Percentiles rank a stretch among this genome's conserved stretches.
Evolutionary conservation across 768 basidiomycete genomes (phyloP).

Genomic region (Russula vinacea): DNA sequence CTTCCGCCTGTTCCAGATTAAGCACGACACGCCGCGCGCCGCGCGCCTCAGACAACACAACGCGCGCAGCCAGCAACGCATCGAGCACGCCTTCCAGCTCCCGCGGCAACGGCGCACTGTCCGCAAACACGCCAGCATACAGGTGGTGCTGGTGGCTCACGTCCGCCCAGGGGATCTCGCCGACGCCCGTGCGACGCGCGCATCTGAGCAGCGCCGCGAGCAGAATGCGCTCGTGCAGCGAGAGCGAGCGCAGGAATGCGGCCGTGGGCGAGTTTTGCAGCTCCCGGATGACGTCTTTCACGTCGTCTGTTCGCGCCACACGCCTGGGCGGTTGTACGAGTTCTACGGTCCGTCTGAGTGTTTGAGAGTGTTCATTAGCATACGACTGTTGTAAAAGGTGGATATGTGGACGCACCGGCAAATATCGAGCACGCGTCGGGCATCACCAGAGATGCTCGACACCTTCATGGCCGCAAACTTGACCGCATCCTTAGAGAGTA

Average conservation of each 20-base stretch:
- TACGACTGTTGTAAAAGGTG: background rate
- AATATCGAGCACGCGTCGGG: constrained; percentile 87
- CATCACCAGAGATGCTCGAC: constrained; percentile 86
- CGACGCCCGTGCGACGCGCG: constrained; percentile 76
- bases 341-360: constrained; percentile 73
- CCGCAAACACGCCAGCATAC: constrained; percentile 62
- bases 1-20: constrained; percentile 81
- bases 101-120: constrained; percentile 53
- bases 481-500: constrained; percentile 68
- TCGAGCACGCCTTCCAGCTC: constrained; percentile 72
- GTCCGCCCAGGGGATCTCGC: constrained; percentile 83
- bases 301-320: constrained; percentile 65
- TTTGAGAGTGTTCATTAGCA: background rate
- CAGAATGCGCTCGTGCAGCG: constrained; percentile 86
- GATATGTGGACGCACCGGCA: constrained; percentile 56
- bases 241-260: constrained; percentile 75
- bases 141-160: constrained; percentile 75
- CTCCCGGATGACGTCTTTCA: constrained; percentile 72
- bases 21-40: constrained; percentile 70
- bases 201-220: constrained; percentile 80
- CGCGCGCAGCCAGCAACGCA: constrained; percentile 72
- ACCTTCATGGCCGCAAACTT: constrained; percentile 81
- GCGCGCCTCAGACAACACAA: constrained; percentile 66
- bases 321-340: constrained; percentile 52
- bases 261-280: constrained; percentile 93